Evolutionary conservation across 192 early-diverging fungal species (phyloP), one percentile per base, ranked within the genome.

Genomic region (Backusella australiensis): DNA sequence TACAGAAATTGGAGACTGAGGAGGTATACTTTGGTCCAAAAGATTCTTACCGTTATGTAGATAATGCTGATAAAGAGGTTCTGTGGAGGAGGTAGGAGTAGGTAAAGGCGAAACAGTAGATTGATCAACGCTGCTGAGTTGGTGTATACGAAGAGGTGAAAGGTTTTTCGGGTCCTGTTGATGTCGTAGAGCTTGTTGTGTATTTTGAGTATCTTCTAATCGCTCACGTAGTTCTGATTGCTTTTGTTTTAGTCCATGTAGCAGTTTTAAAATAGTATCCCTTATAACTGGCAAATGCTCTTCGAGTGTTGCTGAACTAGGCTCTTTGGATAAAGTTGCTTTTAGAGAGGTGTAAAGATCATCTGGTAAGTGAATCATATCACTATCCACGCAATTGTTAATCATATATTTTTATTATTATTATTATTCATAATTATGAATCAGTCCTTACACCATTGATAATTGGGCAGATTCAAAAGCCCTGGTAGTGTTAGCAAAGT

Each of bases 241-340:
- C 46, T 88, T 90, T 44, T 73, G 77, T 38, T 86, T 87, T 39
- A 89, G 67, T 6, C 85, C 85, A 74, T 89, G 85, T 4, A 89
- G 68, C 9, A 89, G 72, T 26, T 75, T 72, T 34, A 89, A 78
- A 73, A 89, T 89, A 35, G 84, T 80, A 32, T 85, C 85, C 63
- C 83, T 81, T 65, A 90, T 90, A 8, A 67, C 77, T n/a, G 88
- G 87, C 17, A 90, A 69, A 59, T 87, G 77, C 15, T 79, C 71
- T 42, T 90, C 89, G 19, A 90, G 63, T 5, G 82, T 78, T 7
- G 71, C 15, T 4, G 86, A 32, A 41, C 39, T 44, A 17, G 70
- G 70, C 4, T 44, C 44, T 19, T 71, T 44, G 23, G 70, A 71
- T 19, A 71, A 29, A 15, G 44, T 46, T 26, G 35, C 21, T 34